Percentiles rank a stretch among this genome's conserved stretches.
These are phyloP conservation scores for Mycena vitilis DNA, from an alignment of 768 basidiomycete species.

Conservation along the genomic window DNA sequence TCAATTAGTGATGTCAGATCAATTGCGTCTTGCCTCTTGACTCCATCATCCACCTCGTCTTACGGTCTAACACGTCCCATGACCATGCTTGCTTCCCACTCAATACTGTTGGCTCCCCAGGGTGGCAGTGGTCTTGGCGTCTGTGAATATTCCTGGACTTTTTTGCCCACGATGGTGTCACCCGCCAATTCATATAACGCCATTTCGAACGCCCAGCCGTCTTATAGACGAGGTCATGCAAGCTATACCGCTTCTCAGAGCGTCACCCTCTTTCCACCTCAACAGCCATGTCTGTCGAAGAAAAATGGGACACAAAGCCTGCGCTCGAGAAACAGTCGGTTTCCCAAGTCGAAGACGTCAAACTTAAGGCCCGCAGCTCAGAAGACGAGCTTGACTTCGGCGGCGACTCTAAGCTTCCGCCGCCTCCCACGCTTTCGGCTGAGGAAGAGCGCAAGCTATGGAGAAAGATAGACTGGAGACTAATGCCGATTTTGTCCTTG, in stretches of 20 bases:
- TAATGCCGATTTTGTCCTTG: constrained; percentile 68
- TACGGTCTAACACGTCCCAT: too few species aligned
- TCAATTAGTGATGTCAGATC: too few species aligned
- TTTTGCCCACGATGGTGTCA: constrained; percentile 15
- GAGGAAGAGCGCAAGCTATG: constrained; percentile 66
- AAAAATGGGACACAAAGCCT: constrained; percentile 22
- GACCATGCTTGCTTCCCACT: too few species aligned
- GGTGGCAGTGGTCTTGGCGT: neutral
- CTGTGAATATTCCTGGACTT: neutral
- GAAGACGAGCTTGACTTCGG: constrained; percentile 50
- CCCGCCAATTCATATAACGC: neutral
- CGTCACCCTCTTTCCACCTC: constrained; percentile 3
- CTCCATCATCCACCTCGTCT: too few species aligned
- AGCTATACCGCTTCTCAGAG: neutral
- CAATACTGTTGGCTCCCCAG: too few species aligned
- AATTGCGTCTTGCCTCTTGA: too few species aligned
- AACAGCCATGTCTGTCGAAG: constrained; percentile 28
- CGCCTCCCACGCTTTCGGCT: constrained; percentile 57
- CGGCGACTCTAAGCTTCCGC: constrained; percentile 57
- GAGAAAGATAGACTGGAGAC: constrained; percentile 66
- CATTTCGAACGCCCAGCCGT: neutral
- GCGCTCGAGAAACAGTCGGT: constrained; percentile 32
- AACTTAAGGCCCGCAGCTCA: constrained; percentile 11
- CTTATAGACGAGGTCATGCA: neutral
- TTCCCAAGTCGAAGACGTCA: constrained; percentile 30